Evolutionary conservation across 169 alveolate genomes (phyloP).

Genomic region (Condylostoma magnum): DNA sequence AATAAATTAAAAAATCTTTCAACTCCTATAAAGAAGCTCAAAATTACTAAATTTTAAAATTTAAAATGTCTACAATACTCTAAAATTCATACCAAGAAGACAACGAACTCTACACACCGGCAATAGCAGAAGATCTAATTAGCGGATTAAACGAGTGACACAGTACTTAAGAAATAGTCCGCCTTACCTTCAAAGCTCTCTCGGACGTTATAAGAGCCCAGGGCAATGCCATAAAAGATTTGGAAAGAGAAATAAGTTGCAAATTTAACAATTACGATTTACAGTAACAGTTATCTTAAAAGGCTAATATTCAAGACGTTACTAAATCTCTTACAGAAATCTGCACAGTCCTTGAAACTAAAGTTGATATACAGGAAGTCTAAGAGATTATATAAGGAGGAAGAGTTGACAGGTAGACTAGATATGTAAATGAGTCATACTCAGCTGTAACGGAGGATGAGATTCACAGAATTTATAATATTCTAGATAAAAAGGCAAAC

Average conservation of each 20-base stretch:
- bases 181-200: constrained; percentile 56
- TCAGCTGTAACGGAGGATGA: constrained; percentile 38
- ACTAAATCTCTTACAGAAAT: not conserved
- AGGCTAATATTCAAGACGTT: not conserved
- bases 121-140: constrained; percentile 30
- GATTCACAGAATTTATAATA: not conserved
- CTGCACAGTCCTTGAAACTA: constrained; percentile 4
- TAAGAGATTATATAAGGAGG: not conserved
- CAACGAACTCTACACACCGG: constrained; percentile 32
- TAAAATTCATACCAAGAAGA: too few species aligned
- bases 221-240: constrained; percentile 56
- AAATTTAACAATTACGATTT: constrained; percentile 33
- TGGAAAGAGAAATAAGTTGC: constrained; percentile 32
- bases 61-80: too few species aligned
- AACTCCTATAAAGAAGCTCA: too few species aligned
- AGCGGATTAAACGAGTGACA: constrained; percentile 56
- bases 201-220: constrained; percentile 59
- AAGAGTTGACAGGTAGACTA: too few species aligned
- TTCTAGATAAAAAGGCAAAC: constrained; percentile 36
- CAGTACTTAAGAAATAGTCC: constrained; percentile 53
- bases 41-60: too few species aligned
- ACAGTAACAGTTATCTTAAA: constrained; percentile 10
- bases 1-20: too few species aligned
- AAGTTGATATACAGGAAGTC: constrained; percentile 5
- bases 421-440: too few species aligned